phyloP scores from a whole-genome alignment of 2,329 filamentous ascomycete species.

The Claviceps pazoutovae region DNA sequence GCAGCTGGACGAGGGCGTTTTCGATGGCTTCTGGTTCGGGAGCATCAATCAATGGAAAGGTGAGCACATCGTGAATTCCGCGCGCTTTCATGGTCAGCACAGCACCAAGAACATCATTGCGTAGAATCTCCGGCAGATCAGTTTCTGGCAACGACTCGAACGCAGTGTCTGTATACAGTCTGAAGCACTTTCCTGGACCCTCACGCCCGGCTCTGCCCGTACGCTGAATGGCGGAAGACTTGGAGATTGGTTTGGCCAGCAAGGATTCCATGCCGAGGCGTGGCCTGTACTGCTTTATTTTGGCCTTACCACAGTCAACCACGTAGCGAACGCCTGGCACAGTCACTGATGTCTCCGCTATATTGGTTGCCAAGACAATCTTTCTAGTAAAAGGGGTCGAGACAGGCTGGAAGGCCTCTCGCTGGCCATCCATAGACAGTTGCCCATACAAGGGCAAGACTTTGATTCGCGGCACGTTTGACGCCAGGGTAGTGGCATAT shows the following conservation, averaged over 20 bases:
- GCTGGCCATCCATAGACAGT: slow-evolving; percentile 72
- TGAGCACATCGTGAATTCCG: slow-evolving; percentile 66
- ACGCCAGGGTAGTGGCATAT: slow-evolving; percentile 56
- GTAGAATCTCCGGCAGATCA: slow-evolving; percentile 76
- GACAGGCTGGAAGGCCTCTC: slow-evolving; percentile 68
- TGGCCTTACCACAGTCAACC: slow-evolving; percentile 84
- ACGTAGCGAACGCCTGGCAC: slow-evolving; percentile 87
- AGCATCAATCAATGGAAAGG: slow-evolving; percentile 74
- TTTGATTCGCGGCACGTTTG: slow-evolving; percentile 57
- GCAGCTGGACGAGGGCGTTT: slow-evolving; percentile 67
- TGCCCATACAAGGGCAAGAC: slow-evolving; percentile 81
- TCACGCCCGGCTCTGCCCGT: slow-evolving; percentile 89
- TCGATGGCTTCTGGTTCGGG: slow-evolving; percentile 67
- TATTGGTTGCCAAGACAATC: slow-evolving; percentile 86
- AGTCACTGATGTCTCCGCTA: slow-evolving; percentile 96
- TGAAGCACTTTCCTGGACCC: slow-evolving; percentile 75
- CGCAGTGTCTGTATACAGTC: slow-evolving; percentile 71
- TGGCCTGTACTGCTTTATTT: slow-evolving; percentile 81
- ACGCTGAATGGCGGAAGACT: slow-evolving; percentile 83
- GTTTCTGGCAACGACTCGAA: slow-evolving; percentile 58
- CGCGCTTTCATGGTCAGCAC: slow-evolving; percentile 88
- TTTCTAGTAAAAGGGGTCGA: slow-evolving; percentile 65
- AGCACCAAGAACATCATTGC: slow-evolving; percentile 76
- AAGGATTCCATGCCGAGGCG: slow-evolving; percentile 81
- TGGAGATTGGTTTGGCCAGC: slow-evolving; percentile 78